These are phyloP conservation scores for Ascomycota sp. DNA, from an alignment of 2,329 filamentous ascomycete genomes.

Conservation along the genomic window DNA sequence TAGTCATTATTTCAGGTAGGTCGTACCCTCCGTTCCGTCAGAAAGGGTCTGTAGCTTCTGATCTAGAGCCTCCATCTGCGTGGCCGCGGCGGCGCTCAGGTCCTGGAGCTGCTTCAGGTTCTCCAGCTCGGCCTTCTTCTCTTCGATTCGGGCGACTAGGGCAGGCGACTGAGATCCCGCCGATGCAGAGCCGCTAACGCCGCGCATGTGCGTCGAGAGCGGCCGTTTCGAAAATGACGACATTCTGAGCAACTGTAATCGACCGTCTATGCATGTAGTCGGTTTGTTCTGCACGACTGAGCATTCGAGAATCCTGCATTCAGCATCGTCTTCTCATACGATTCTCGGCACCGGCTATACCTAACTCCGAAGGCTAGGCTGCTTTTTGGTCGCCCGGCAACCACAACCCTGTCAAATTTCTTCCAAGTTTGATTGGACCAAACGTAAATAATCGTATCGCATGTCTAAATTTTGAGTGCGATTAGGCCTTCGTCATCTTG, in stretches of 20 bases:
- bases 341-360: too few relatives aligned
- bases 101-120: slow-evolving; percentile 59
- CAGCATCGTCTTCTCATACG: too few relatives aligned
- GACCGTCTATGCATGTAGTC: too few relatives aligned
- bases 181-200: slow-evolving; percentile 29
- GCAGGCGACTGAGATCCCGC: slow-evolving; percentile 52
- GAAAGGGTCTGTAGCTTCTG: slow-evolving; percentile 59
- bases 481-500: too few relatives aligned
- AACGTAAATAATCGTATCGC: slow-evolving; percentile 12
- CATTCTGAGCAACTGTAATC: slow-evolving; percentile 1
- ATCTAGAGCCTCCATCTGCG: slow-evolving; percentile 66
- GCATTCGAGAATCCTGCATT: too few relatives aligned
- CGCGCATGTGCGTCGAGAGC: slow-evolving; percentile 47
- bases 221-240: slow-evolving; percentile 38
- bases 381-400: slow-evolving; percentile 8
- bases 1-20: slow-evolving; percentile 6
- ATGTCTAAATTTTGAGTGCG: too few relatives aligned
- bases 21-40: slow-evolving; percentile 58
- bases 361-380: too few relatives aligned
- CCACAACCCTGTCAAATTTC: slow-evolving; percentile 2
- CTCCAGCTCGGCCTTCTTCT: slow-evolving; percentile 70
- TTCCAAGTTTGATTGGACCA: slow-evolving; percentile 9
- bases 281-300: too few relatives aligned
- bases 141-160: slow-evolving; percentile 55
- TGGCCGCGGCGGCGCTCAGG: slow-evolving; percentile 56